These are phyloP conservation scores for Trichopus zeylanicus DNA, from an alignment of 116 monocot species.

Conservation along the genomic window DNA sequence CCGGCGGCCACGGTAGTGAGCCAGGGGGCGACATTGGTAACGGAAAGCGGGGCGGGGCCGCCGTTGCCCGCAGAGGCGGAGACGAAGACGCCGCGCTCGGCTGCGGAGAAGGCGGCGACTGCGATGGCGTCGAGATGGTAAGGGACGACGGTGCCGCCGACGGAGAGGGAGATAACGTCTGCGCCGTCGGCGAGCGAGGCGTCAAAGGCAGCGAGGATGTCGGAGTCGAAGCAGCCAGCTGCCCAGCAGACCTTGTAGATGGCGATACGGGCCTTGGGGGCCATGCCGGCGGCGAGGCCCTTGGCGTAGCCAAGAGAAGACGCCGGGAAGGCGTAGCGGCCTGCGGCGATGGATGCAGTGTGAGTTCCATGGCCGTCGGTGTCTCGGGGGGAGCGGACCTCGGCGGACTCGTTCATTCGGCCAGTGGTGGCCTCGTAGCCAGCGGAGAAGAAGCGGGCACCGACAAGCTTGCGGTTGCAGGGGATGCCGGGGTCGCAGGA, in stretches of 20 bases:
- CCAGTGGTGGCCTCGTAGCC: slow-evolving; percentile 74
- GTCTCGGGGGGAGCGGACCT: slow-evolving; percentile 46
- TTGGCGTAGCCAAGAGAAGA: slow-evolving; percentile 78
- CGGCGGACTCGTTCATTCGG: slow-evolving; percentile 58
- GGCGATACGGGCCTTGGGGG: slow-evolving; percentile 83
- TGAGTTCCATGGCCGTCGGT: slow-evolving; percentile 94
- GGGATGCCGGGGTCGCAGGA: slow-evolving; percentile 34
- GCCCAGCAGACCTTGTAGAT: slow-evolving; percentile 91
- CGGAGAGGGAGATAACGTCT: slow-evolving; percentile 61
- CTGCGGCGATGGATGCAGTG: slow-evolving; percentile 93
- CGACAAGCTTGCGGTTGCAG: slow-evolving; percentile 83
- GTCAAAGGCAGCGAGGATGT: slow-evolving; percentile 81
- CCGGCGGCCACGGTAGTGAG: slow-evolving; percentile 87
- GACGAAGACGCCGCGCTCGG: slow-evolving; percentile 55
- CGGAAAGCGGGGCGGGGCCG: slow-evolving; percentile 53
- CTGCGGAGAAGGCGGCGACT: slow-evolving; percentile 51
- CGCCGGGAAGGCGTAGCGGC: slow-evolving; percentile 80
- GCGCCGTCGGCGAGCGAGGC: slow-evolving; percentile 65
- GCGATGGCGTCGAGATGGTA: slow-evolving; percentile 78
- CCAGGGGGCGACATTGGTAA: slow-evolving; percentile 84
- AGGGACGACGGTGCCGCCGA: slow-evolving; percentile 66
- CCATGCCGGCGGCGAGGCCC: slow-evolving; percentile 95
- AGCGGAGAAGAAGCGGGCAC: slow-evolving; percentile 60
- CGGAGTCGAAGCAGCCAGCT: slow-evolving; percentile 88
- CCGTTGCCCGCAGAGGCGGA: slow-evolving; percentile 78